Percentiles rank a stretch among this genome's conserved stretches.
These are phyloP conservation scores for Trifolium fragiferum DNA, from an alignment of 306 rosid species.

Conservation along the genomic window DNA sequence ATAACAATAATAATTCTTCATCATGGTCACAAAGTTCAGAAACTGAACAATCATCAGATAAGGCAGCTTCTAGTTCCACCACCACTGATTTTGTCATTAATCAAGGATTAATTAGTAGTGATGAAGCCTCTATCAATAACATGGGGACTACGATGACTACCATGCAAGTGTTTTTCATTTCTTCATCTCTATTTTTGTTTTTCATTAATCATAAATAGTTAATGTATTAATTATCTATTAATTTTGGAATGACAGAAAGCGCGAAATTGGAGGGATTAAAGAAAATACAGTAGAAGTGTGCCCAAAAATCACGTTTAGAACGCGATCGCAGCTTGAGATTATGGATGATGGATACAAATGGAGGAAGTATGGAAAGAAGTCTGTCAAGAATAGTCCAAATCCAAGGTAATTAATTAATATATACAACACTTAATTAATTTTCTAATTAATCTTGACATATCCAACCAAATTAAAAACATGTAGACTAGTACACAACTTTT, in stretches of 20 bases:
- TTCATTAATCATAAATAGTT: too few species aligned
- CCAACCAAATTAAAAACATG: too few species aligned
- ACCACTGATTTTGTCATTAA: neutral
- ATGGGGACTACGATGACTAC: neutral
- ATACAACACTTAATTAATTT: too few species aligned
- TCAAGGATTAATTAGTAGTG: constrained; percentile 44
- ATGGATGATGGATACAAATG: constrained; percentile 89
- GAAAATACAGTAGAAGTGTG: constrained; percentile 40
- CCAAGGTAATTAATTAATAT: constrained; percentile 57
- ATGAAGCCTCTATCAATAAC: constrained; percentile 38
- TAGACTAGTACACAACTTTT: too few species aligned
- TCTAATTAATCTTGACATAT: too few species aligned
- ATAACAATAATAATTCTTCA: neutral
- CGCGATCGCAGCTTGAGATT: constrained; percentile 65
- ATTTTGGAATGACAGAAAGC: constrained; percentile 41
- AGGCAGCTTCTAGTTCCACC: constrained; percentile 27
- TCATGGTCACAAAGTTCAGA: constrained; percentile 46
- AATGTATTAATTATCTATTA: too few species aligned
- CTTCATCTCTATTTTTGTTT: too few species aligned
- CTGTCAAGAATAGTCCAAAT: constrained; percentile 68
- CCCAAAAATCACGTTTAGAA: constrained; percentile 60
- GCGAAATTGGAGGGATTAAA: constrained; percentile 29
- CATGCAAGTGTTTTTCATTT: constrained; percentile 45
- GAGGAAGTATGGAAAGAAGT: constrained; percentile 85
- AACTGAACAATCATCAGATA: constrained; percentile 52